Conservation (phyloP, 2,329 filamentous ascomycete genomes). For the Colletotrichum gloeosporioides region DNA sequence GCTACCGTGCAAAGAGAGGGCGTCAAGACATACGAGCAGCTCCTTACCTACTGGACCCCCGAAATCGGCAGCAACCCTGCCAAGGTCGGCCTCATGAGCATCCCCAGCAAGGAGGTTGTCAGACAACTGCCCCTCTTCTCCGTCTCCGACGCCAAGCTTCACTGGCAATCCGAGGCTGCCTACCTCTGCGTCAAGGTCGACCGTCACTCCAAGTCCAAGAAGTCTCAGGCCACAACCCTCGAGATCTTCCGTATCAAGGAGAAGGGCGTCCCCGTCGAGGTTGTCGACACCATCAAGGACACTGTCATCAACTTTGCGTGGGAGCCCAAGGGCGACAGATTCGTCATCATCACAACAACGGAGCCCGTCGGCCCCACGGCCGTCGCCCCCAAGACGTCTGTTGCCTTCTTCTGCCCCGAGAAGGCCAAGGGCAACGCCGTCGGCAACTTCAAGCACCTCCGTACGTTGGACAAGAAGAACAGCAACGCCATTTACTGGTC, state of each 20-base stretch:
- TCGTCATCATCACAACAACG: conserved; percentile 94
- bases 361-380: conserved; percentile 80
- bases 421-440: conserved; percentile 82
- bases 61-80: conserved; percentile 98
- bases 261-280: conserved; percentile 97
- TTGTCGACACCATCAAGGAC: conserved; percentile 97
- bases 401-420: conserved; percentile 96
- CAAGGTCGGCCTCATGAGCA: conserved; percentile 94
- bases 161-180: conserved; percentile 95
- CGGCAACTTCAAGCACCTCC: conserved; percentile 96
- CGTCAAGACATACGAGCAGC: conserved; percentile 90
- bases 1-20: conserved; percentile 81
- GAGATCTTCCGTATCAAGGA: conserved; percentile 98
- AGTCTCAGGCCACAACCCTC: conserved; percentile 93
- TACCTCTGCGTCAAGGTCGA: conserved; percentile 99
- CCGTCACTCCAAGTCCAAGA: conserved; percentile 98
- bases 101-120: conserved; percentile 93
- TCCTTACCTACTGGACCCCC: conserved; percentile 98
- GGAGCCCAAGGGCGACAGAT: conserved; percentile 97
- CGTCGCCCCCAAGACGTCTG: conserved; percentile 90
- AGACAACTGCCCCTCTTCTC: conserved; percentile 97
- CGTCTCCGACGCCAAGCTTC: conserved; percentile 94
- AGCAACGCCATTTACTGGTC: conserved; percentile 99
- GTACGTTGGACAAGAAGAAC: conserved; percentile 98
- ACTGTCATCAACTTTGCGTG: conserved; percentile 99